A percentile compares a stretch with the other conserved stretches of the same genome.
Conservation (phyloP, 805 yeast genomes). For the Candida wancherniae region DNA sequence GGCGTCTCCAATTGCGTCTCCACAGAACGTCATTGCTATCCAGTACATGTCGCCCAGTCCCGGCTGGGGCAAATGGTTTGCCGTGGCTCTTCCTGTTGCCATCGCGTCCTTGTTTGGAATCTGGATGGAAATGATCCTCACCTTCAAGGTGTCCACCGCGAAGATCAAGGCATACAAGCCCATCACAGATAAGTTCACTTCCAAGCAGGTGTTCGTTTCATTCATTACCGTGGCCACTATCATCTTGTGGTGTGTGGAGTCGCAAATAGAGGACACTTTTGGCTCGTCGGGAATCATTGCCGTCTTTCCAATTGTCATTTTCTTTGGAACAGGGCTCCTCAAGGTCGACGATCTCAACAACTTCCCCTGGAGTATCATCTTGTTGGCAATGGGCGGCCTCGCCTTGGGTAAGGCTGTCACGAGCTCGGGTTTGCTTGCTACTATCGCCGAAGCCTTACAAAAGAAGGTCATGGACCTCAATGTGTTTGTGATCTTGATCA, state of each 20-base stretch:
- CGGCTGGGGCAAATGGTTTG: slow-evolving; percentile 92
- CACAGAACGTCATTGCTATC: slow-evolving; percentile 89
- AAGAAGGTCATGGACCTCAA: slow-evolving; percentile 60
- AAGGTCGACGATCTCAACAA: slow-evolving; percentile 90
- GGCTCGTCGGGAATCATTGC: slow-evolving; percentile 99
- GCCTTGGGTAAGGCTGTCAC: slow-evolving; percentile 94
- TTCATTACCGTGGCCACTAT: slow-evolving; percentile 68
- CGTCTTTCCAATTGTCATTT: slow-evolving; percentile 79
- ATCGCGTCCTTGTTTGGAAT: slow-evolving; percentile 55
- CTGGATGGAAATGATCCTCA: slow-evolving; percentile 67
- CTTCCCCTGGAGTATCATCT: slow-evolving; percentile 94
- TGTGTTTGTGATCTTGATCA: slow-evolving; percentile 64
- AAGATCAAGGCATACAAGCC: slow-evolving; percentile 59
- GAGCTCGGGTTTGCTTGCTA: slow-evolving; percentile 76
- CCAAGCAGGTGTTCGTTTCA: slow-evolving; percentile 71
- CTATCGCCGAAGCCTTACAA: slow-evolving; percentile 72
- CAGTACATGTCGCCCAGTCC: slow-evolving; percentile 77
- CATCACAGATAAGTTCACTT: slow-evolving; percentile 61
- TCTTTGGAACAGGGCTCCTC: slow-evolving; percentile 86
- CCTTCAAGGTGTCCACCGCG: slow-evolving; percentile 50
- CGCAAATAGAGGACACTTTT: slow-evolving; percentile 61
- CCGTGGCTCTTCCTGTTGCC: slow-evolving; percentile 78
- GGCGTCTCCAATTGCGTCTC: slow-evolving; percentile 96
- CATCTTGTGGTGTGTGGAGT: slow-evolving; percentile 83
- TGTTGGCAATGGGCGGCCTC: slow-evolving; percentile 96